Evolutionary conservation across 2,329 filamentous ascomycete genomes (phyloP), one percentile per base, ranked within the genome.

Genomic region (Apiospora malaysiana): DNA sequence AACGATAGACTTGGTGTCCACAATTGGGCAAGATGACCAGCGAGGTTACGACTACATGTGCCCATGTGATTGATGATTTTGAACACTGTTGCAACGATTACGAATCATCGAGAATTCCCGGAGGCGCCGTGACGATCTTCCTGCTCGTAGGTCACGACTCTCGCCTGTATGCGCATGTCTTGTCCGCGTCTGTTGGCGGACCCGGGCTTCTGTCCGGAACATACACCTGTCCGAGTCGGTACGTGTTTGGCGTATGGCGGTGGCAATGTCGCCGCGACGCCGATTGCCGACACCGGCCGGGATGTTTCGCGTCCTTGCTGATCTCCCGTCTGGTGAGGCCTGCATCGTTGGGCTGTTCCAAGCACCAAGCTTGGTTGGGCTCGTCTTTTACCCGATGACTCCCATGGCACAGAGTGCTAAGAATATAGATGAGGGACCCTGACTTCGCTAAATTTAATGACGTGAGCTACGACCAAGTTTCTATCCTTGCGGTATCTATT

Each of bases 221-320:
- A 40, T 21, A 63, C 32, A 10, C 27, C 27, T n/a, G 16, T 59
- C 51, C 51, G 27, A 10, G 10, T 21, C 18, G 16, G 4, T 18
- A 63, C 40, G 6, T n/a, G n/a, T n/a, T n/a, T n/a, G n/a, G n/a
- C n/a, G n/a, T n/a, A 6, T 32, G 3, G 6, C 6, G 32, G 32
- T 63, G 56, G 56, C 56, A 40, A 40, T n/a, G 56, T 63, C 27
- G 27, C 32, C 56, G 56, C 18, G 21, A 63, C 12, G n/a, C 56
- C 56, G 56, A 40, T 63, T 63, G 56, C 56, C 56, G 56, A 63
- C 56, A 63, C 32, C 56, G 32, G 56, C 32, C 56, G 32, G 56
- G 32, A 63, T 63, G 10, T 40, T 40, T 63, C 21, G 18, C 56
- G 32, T 14, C 9, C 37, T 40, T 40, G 56, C 32, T 63, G 56